Base-by-base conservation (phyloP, 352 stramenopile genomes). In the Phytopythium sindhum region DNA sequence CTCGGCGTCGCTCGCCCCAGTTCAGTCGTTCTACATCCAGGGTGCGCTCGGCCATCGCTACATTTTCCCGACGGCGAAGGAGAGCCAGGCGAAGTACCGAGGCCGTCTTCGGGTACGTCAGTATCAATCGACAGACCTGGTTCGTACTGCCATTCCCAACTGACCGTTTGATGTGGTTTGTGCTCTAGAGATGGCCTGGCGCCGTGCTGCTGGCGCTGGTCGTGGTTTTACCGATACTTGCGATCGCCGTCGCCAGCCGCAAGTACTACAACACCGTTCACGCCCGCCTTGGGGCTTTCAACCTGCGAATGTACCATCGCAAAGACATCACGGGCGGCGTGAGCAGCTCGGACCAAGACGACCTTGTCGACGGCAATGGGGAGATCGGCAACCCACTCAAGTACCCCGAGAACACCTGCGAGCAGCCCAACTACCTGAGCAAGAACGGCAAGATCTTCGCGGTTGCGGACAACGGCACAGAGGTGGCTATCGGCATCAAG, bases 371-470 rank as follows among this genome's bases (percentile, higher is more conserved):
- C 28, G 77, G 84, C 61, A 77, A 86, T 44, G 80, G 76, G 5
- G 67, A 64, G 17, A 68, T 88, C 17, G 80, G 80, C 24, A 89
- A 89, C 60, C 80, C 80, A 4, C 74, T 84, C 44, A 68, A 69
- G 56, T 89, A 89, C 67, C 77, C 73, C 0, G 42, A 64, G 11
- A 81, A 63, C 41, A 57, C 29, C 26, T 53, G 53, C n/a, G 31
- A 29, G 7, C 31, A 37, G 31, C 52, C 44, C 4, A 66, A 86
- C 58, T 86, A 85, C 64, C 61, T 74, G 48, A 88, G 67, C 60
- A 86, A 88, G 66, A 69, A 86, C 35, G 79, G 79, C 11, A 62
- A 73, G 21, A 51, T 88, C 44, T 66, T 62, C 17, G 73, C 79
- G 0, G 73, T 86, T 23, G 60, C 79, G 0, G 57, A 66, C 44